Evolutionary conservation across 768 basidiomycete species (phyloP).

Genomic region (Sporobolomyces phaffii): DNA sequence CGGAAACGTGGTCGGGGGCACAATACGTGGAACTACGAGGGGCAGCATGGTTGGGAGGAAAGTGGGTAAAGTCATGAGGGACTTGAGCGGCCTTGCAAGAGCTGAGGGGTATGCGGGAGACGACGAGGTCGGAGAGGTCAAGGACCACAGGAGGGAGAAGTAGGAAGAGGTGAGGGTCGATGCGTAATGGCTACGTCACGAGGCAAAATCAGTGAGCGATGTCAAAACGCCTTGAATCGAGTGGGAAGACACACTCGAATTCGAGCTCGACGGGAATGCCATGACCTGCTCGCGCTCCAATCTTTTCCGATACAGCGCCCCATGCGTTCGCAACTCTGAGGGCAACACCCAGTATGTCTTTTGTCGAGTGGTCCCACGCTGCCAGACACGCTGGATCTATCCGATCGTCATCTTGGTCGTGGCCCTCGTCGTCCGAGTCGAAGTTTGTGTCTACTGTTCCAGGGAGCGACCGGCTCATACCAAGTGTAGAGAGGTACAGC

Average conservation of each 20-base stretch:
- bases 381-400: conserved; percentile 2
- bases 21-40: conserved; percentile 59
- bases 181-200: conserved; percentile 54
- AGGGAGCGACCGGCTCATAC: no score
- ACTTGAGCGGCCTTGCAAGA: conserved; percentile 48
- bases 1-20: conserved; percentile 50
- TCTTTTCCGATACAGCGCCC: conserved; percentile 4
- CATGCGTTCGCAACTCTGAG: conserved; percentile 68
- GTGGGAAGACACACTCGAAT: background rate
- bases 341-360: conserved; percentile 61
- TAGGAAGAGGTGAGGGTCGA: conserved; percentile 48
- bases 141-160: conserved; percentile 48
- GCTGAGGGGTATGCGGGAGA: conserved; percentile 64
- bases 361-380: conserved; percentile 71
- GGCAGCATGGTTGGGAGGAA: conserved; percentile 49
- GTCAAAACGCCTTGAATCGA: no score
- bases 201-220: conserved; percentile 39
- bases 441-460: background rate
- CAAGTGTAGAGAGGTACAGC: conserved; percentile 5
- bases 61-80: background rate
- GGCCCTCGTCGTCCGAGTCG: conserved; percentile 16
- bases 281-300: conserved; percentile 28
- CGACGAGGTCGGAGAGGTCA: conserved; percentile 52
- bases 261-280: conserved; percentile 51
- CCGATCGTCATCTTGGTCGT: background rate